Evolutionary conservation across 768 basidiomycete genomes (phyloP), one percentile per base, ranked within the genome.

Genomic region (Tricholoma bakamatsutake): DNA sequence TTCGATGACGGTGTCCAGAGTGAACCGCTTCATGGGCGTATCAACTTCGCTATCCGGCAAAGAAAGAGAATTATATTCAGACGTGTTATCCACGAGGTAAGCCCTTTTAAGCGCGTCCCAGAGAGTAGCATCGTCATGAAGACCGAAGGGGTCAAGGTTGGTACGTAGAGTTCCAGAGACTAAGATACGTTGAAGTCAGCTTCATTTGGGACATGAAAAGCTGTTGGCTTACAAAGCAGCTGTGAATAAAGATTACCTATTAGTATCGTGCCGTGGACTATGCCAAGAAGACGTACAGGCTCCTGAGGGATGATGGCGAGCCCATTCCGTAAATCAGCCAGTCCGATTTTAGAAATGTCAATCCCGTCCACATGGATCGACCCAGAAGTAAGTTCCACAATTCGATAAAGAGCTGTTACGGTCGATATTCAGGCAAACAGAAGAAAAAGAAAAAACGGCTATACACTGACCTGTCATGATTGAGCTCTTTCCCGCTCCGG

Each of bases 221-320:
- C 15, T 18, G 12, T 43, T 21, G 37, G 63, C 75, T 64, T 65
- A 80, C 79, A 81, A 27, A 81, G 67, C 33, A 81, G 67, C 78
- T 80, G 60, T n/a, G 55, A 30, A n/a, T n/a, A 52, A 47, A 56
- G 15, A 39, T 37, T 54, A 13, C 49, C 8, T 11, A 35, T 54
- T n/a, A n/a, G 24, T 10, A 18, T 6, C 17, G 18, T 24, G 6
- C 12, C 1, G 13, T 35, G 21, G 37, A 13, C 5, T 4, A 50
- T 10, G 11, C 35, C 56, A 15, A 10, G n/a, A 37, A 40, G 57
- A 75, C 83, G 70, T 57, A 86, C 82, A 18, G 89, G 77, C 62
- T 93, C 91, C 67, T 93, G 92, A 4, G 91, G 91, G 56, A 93
- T 92, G 64, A 93, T 91, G 1, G 88, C 81, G n/a, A 92, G 71